phyloP scores from a whole-genome alignment of 352 stramenopile species.

The Pythium phragmiticola region DNA sequence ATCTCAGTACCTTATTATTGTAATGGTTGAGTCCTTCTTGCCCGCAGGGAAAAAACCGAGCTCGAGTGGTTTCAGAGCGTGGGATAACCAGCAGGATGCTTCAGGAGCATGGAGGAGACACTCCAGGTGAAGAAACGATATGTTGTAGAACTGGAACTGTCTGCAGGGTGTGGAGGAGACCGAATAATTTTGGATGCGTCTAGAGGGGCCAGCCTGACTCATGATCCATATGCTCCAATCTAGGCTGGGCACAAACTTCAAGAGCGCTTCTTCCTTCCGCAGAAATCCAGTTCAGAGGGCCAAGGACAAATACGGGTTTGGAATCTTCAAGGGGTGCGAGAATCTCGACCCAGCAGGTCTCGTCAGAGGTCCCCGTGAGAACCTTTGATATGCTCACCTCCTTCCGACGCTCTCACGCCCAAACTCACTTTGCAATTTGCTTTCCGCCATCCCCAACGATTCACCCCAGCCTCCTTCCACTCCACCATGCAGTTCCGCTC shows the following conservation, averaged over 20 bases:
- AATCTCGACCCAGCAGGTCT: no score
- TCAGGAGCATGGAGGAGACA: no score
- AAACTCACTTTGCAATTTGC: slow-evolving; percentile 7
- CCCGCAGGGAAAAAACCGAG: neutral
- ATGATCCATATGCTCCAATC: neutral
- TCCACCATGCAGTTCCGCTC: slow-evolving; percentile 9
- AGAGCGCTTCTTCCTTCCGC: no score
- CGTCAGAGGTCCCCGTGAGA: neutral
- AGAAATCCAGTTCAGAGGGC: no score
- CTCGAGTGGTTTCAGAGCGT: neutral
- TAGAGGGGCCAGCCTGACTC: neutral
- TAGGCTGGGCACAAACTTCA: no score
- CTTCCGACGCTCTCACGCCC: neutral
- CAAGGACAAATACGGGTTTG: no score
- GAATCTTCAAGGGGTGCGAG: no score
- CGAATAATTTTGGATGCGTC: neutral
- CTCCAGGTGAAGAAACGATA: no score
- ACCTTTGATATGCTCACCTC: neutral
- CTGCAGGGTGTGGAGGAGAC: no score
- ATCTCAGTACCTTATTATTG: no score
- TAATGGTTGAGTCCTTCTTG: neutral
- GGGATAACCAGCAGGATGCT: neutral
- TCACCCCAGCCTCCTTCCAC: neutral
- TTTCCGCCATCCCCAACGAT: neutral
- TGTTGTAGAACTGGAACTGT: no score